Conservation (phyloP, 2,329 filamentous ascomycete species). For the Beauveria brongniartii region DNA sequence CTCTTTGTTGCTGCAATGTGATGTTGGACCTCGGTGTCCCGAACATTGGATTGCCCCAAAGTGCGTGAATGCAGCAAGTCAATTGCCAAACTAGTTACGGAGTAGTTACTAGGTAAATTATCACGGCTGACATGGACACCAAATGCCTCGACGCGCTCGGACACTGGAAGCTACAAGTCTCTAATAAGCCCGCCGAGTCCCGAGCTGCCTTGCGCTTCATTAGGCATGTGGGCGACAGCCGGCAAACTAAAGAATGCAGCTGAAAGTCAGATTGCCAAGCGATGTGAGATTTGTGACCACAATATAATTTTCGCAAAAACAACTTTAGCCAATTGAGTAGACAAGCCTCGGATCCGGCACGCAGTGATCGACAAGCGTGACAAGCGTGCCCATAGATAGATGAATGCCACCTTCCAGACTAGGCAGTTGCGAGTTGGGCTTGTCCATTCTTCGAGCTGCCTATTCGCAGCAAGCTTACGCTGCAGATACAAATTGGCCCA, state of each 20-base stretch:
- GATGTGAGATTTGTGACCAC: neutral
- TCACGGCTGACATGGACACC: too few species aligned
- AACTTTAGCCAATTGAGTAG: neutral
- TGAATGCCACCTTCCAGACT: neutral
- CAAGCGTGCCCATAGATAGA: neutral
- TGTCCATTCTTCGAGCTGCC: neutral
- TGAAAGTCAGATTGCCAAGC: neutral
- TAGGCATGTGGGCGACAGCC: neutral
- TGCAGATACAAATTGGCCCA: too few species aligned
- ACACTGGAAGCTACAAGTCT: too few species aligned
- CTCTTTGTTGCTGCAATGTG: too few species aligned
- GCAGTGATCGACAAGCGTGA: neutral
- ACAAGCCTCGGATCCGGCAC: neutral
- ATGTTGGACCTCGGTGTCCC: too few species aligned
- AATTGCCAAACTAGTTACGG: too few species aligned
- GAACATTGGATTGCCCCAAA: too few species aligned
- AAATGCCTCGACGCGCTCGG: too few species aligned
- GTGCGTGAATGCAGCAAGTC: too few species aligned
- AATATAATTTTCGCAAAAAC: neutral
- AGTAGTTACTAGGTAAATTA: too few species aligned
- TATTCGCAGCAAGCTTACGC: neutral
- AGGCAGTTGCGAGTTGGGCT: neutral
- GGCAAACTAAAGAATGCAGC: neutral
- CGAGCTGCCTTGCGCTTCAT: neutral
- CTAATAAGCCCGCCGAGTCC: too few species aligned